Conservation (phyloP, 2,329 filamentous ascomycete species). For the Neonectria faginata region DNA sequence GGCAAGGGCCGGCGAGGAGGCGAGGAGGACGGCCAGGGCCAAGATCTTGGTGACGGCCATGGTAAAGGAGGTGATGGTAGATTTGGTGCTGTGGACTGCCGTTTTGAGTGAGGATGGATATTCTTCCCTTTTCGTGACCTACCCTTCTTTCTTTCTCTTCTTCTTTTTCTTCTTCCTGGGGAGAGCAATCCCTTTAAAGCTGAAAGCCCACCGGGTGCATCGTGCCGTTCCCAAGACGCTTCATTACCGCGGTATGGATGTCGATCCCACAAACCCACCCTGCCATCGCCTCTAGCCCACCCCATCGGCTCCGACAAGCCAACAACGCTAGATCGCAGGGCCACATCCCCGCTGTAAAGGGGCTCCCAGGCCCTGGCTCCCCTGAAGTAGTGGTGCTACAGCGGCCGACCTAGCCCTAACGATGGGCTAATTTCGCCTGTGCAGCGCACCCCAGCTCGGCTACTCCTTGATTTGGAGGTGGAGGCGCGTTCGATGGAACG, state of each 20-base stretch:
- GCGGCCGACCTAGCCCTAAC: background rate
- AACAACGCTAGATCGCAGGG: constrained; percentile 5
- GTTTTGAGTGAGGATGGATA: background rate
- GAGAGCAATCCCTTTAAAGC: constrained; percentile 3
- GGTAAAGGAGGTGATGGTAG: constrained; percentile 2
- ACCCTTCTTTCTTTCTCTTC: background rate
- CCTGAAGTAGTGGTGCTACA: background rate
- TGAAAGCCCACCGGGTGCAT: background rate
- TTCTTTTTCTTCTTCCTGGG: background rate
- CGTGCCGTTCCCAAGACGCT: background rate
- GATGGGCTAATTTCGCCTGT: background rate
- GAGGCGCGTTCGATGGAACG: background rate
- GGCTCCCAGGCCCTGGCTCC: background rate
- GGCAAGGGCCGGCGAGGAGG: constrained; percentile 52
- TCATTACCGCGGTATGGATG: constrained; percentile 3
- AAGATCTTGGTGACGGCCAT: constrained; percentile 45
- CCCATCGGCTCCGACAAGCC: constrained; percentile 5
- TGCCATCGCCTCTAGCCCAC: background rate
- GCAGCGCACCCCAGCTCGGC: constrained; percentile 9
- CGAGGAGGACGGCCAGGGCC: constrained; percentile 43
- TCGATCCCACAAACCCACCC: constrained; percentile 5
- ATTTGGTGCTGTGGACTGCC: constrained; percentile 16
- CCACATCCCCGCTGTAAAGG: constrained; percentile 17
- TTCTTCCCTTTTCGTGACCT: background rate
- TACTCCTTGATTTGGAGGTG: constrained; percentile 18